Conservation (phyloP, 768 basidiomycete genomes). For the Cantharellus anzutake region DNA sequence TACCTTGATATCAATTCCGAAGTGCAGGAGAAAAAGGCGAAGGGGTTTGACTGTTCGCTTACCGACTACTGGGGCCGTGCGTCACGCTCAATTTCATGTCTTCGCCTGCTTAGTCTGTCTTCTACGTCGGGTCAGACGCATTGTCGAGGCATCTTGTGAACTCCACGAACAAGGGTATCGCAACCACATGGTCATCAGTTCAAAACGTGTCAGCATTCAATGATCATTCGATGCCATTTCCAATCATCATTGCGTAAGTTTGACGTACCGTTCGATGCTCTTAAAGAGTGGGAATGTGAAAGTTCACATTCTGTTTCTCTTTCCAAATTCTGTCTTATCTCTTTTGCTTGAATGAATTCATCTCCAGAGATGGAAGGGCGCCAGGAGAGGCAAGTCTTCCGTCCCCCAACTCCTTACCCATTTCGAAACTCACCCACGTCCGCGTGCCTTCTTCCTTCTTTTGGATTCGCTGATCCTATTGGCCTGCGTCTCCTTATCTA, state of each 20-base stretch:
- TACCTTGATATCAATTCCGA: not conserved
- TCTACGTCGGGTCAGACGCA: not conserved
- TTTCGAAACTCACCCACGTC: too few species aligned
- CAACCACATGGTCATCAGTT: conserved; percentile 7
- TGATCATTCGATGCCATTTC: conserved; percentile 11
- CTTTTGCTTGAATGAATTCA: not conserved
- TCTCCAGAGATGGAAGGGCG: not conserved
- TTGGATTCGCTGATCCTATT: too few species aligned
- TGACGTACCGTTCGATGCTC: too few species aligned
- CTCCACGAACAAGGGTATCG: not conserved
- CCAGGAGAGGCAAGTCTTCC: not conserved
- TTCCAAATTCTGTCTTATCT: not conserved
- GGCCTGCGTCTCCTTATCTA: too few species aligned
- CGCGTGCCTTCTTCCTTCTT: too few species aligned
- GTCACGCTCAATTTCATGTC: not conserved
- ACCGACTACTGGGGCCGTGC: not conserved
- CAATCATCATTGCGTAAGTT: conserved; percentile 9
- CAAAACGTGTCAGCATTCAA: conserved; percentile 7
- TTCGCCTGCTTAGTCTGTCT: not conserved
- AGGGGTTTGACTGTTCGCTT: not conserved
- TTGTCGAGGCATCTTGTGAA: not conserved
- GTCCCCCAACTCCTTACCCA: too few species aligned
- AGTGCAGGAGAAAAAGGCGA: not conserved
- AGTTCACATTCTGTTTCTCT: not conserved
- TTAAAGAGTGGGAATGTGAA: not conserved